Evolutionary conservation across 257 asterid genomes (phyloP), one percentile per base, ranked within the genome.

Genomic region (Solanum corneliomulleri): DNA sequence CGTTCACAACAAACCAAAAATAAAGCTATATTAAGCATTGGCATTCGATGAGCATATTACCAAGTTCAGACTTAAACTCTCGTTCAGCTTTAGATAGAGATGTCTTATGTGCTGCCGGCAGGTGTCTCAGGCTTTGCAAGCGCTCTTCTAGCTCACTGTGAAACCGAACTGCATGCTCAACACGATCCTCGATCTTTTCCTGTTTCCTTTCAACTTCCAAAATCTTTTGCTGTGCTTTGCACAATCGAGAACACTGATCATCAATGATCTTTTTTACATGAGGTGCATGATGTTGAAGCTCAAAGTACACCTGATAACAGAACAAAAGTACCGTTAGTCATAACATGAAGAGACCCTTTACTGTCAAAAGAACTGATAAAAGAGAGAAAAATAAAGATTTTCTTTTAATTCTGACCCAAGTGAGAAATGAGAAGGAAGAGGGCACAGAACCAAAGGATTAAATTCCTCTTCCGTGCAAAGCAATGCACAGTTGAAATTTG

Each of bases 251-350:
- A 83, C 91, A 93, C 92, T 93, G 98, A 85, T 89, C 91, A 35
- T 91, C 93, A 23, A 96, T 87, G 88, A 96, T 89, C 87, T 92
- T 93, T 89, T 93, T 97, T 93, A 92, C 87, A 62, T 93, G 98
- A 90, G 99, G 97, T 9, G 93, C 98, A 82, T 97, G 99, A 90
- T 94, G 99, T 90, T 95, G 94, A 91, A 97, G 94, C 90, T 96
- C 99, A 86, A 95, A 95, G 93, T 93, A 90, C 87, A 97, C 99
- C 99, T 95, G 27, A 90, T 42, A 88, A 86, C 89, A 25, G 84
- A 70, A 58, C 20, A 77, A 84, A 44, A 85, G n/a, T 85, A 69
- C 81, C 16, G 27, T 33, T 64, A 33, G 33, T 45, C 18, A 31
- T 31, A 82, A 2, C 68, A 68, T 21, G 21, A 69, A 39, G 60